Conservation (phyloP, 202 grass and related monocot species). For the Cymbopogon flexuosus region DNA sequence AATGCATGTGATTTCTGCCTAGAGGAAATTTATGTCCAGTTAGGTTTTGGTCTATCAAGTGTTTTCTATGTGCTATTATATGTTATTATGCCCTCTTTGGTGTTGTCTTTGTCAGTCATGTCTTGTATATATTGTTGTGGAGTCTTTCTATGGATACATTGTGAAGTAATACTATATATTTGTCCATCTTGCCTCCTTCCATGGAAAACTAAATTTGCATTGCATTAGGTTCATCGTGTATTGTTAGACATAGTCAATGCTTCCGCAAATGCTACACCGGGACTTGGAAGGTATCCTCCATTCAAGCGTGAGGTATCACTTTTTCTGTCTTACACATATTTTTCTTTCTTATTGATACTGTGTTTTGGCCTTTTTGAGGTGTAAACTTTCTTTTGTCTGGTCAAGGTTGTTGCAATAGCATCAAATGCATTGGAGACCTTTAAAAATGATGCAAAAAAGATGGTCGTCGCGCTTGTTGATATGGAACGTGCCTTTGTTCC, state of each 20-base stretch:
- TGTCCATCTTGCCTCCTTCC: background rate
- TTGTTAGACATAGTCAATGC: conserved; percentile 87
- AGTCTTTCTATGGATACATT: background rate
- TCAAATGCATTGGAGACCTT: conserved; percentile 84
- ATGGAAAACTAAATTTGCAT: conserved; percentile 27
- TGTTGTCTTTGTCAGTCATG: conserved; percentile 4
- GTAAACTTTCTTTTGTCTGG: conserved; percentile 3
- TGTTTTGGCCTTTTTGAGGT: conserved; percentile 22
- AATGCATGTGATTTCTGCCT: background rate
- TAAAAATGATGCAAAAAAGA: conserved; percentile 91
- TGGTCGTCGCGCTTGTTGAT: conserved; percentile 98
- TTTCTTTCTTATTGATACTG: background rate
- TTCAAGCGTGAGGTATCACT: conserved; percentile 83
- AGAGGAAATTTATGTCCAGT: background rate
- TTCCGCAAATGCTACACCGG: conserved; percentile 82
- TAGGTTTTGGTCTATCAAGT: background rate
- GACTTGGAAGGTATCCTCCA: conserved; percentile 90
- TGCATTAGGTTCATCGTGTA: conserved; percentile 77
- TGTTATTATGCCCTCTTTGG: background rate
- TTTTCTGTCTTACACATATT: conserved; percentile 15
- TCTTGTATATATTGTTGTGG: background rate
- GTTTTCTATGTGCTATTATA: background rate
- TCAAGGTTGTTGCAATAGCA: conserved; percentile 85
- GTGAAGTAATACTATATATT: background rate
- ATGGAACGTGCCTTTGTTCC: conserved; percentile 99